Evolutionary conservation across 495 filamentous ascomycete species (phyloP).

Genomic region (Rusavskia elegans): DNA sequence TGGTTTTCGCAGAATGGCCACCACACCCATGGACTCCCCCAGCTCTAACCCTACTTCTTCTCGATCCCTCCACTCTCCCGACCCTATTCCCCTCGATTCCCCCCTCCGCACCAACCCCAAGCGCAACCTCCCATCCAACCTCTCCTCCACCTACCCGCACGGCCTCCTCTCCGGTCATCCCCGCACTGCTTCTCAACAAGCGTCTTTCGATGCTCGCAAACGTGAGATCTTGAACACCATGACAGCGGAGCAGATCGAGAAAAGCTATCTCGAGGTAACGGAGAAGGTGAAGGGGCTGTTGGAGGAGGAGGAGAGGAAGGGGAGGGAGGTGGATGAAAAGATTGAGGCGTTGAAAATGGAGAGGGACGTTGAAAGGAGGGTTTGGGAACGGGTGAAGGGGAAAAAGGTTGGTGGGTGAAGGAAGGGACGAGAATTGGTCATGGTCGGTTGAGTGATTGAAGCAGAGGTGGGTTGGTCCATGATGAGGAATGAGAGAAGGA

Average conservation of each 20-base stretch:
- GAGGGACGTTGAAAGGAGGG: constrained; percentile 13
- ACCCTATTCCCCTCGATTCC: constrained; percentile 5
- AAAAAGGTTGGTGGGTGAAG: neutral
- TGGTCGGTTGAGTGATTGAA: neutral
- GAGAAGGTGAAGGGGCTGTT: constrained; percentile 3
- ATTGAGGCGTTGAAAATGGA: constrained; percentile 9
- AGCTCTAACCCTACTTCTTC: neutral
- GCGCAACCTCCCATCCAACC: constrained; percentile 7
- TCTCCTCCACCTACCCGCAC: constrained; percentile 9
- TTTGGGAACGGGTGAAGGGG: constrained; percentile 10
- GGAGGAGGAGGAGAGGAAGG: constrained; percentile 6
- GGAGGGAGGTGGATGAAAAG: constrained; percentile 7
- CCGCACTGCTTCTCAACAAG: constrained; percentile 4
- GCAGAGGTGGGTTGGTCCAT: too few species aligned
- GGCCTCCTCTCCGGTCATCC: constrained; percentile 8
- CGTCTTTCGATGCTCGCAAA: constrained; percentile 6
- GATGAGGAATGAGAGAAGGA: too few species aligned
- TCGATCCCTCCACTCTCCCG: neutral
- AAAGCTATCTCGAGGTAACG: constrained; percentile 6
- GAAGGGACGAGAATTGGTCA: neutral
- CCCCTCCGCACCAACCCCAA: constrained; percentile 5
- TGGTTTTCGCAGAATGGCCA: too few species aligned
- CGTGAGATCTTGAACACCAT: constrained; percentile 8
- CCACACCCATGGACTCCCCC: neutral
- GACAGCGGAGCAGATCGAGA: constrained; percentile 5